Conservation (phyloP, 2,329 filamentous ascomycete genomes). For the Geosmithia morbida region DNA sequence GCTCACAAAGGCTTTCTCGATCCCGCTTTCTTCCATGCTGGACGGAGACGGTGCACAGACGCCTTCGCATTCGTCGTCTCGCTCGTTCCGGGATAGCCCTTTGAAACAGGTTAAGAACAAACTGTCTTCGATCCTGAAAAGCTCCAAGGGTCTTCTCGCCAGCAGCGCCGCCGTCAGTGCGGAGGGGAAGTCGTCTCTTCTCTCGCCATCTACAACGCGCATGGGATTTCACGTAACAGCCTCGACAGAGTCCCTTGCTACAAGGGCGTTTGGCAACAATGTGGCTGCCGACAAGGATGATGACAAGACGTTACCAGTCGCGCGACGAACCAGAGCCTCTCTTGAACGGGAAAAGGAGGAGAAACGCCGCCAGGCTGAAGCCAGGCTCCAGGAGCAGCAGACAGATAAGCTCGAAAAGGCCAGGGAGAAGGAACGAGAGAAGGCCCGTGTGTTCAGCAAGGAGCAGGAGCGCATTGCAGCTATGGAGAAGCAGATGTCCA, state of each 20-base stretch:
- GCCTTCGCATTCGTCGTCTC: conserved; percentile 40
- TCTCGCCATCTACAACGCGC: conserved; percentile 37
- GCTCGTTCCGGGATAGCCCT: conserved; percentile 55
- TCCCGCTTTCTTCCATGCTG: conserved; percentile 36
- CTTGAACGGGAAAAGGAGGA: conserved; percentile 48
- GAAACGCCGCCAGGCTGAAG: conserved; percentile 52
- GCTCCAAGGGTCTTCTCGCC: conserved; percentile 72
- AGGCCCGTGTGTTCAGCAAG: conserved; percentile 43
- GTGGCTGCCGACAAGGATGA: conserved; percentile 4
- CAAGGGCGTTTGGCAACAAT: conserved; percentile 4
- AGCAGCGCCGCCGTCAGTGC: conserved; percentile 55
- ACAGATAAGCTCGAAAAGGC: conserved; percentile 50
- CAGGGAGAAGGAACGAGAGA: conserved; percentile 56
- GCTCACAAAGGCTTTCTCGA: conserved; percentile 46
- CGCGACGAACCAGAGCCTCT: conserved; percentile 41
- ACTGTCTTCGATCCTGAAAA: conserved; percentile 79
- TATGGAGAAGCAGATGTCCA: conserved; percentile 38
- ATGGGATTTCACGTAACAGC: conserved; percentile 26
- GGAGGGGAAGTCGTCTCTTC: conserved; percentile 42
- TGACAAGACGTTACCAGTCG: conserved; percentile 17
- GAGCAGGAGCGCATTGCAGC: conserved; percentile 39
- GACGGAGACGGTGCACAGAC: conserved; percentile 27
- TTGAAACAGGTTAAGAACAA: conserved; percentile 88
- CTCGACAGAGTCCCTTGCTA: conserved; percentile 33
- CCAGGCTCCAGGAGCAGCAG: conserved; percentile 44